These are phyloP conservation scores for Didymella sp. DNA, from an alignment of 2,329 filamentous ascomycete species.

Conservation along the genomic window DNA sequence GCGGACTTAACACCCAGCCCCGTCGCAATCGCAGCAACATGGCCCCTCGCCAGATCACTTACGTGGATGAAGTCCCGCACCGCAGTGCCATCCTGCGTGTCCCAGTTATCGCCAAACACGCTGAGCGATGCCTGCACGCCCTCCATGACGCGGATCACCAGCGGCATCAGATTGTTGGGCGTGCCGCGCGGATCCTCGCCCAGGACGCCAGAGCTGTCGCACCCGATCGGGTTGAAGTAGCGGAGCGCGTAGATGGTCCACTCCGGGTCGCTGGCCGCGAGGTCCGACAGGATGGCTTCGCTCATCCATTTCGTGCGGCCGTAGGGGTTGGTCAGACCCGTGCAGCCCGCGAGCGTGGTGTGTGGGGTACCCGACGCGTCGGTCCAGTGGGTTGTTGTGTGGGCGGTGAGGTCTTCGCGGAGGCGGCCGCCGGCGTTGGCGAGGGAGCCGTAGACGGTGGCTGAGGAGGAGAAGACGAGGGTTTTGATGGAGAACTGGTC, in stretches of 20 bases:
- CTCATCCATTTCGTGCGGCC: constrained; percentile 69
- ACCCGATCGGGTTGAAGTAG: constrained; percentile 70
- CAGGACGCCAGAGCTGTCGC: constrained; percentile 65
- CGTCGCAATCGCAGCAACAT: constrained; percentile 61
- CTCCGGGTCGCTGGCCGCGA: constrained; percentile 62
- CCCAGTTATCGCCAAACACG: constrained; percentile 68
- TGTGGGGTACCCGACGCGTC: not conserved
- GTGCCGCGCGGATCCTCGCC: constrained; percentile 65
- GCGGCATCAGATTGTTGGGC: constrained; percentile 68
- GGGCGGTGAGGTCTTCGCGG: constrained; percentile 60
- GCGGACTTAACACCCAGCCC: not conserved
- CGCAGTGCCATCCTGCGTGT: constrained; percentile 67
- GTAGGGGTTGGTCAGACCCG: constrained; percentile 64
- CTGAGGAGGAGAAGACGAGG: constrained; percentile 69
- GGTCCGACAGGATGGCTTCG: constrained; percentile 67
- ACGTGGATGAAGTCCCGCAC: constrained; percentile 74
- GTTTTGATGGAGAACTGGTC: constrained; percentile 64
- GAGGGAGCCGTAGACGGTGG: constrained; percentile 64
- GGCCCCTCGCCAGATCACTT: constrained; percentile 68
- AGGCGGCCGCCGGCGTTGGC: constrained; percentile 51
- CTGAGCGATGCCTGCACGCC: constrained; percentile 59
- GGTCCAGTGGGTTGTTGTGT: constrained; percentile 37
- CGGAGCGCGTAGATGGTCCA: constrained; percentile 67
- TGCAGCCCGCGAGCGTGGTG: constrained; percentile 14
- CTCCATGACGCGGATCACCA: constrained; percentile 65